phyloP scores from a whole-genome alignment of 2,329 filamentous ascomycete species.

The Ophiocordyceps australis region DNA sequence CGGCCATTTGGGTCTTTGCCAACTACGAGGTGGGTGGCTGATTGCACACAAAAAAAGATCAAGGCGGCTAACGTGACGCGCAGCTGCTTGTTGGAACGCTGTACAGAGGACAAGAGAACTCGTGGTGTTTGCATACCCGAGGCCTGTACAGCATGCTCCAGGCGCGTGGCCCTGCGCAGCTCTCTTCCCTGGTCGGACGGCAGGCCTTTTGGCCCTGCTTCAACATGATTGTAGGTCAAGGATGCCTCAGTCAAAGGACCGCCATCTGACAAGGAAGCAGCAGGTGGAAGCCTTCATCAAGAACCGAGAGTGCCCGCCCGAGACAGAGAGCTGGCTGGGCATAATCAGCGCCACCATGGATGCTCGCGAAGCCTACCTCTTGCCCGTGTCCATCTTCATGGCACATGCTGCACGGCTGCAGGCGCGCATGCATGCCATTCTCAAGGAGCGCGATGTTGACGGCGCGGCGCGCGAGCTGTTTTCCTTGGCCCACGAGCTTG shows the following conservation, averaged over 20 bases:
- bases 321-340: slow-evolving; percentile 16
- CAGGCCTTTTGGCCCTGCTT: slow-evolving; percentile 18
- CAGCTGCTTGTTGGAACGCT: slow-evolving; percentile 19
- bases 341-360: slow-evolving; percentile 9
- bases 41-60: too few species aligned
- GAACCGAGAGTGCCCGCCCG: slow-evolving; percentile 14
- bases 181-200: slow-evolving; percentile 9
- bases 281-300: slow-evolving; percentile 17
- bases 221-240: slow-evolving; percentile 17
- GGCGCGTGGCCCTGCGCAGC: slow-evolving; percentile 10
- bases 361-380: slow-evolving; percentile 9
- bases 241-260: not conserved
- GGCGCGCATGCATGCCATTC: slow-evolving; percentile 8
- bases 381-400: slow-evolving; percentile 11
- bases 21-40: slow-evolving; percentile 16
- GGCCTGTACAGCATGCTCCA: slow-evolving; percentile 18
- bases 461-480: slow-evolving; percentile 10
- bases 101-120: slow-evolving; percentile 7
- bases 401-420: slow-evolving; percentile 10
- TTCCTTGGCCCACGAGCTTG: slow-evolving; percentile 8
- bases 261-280: slow-evolving; percentile 7
- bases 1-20: slow-evolving; percentile 19
- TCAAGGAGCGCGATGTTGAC: slow-evolving; percentile 10
- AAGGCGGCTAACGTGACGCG: too few species aligned
- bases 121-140: slow-evolving; percentile 18